Base-by-base conservation (phyloP, 495 filamentous ascomycete species). In the Tuber indicum region DNA sequence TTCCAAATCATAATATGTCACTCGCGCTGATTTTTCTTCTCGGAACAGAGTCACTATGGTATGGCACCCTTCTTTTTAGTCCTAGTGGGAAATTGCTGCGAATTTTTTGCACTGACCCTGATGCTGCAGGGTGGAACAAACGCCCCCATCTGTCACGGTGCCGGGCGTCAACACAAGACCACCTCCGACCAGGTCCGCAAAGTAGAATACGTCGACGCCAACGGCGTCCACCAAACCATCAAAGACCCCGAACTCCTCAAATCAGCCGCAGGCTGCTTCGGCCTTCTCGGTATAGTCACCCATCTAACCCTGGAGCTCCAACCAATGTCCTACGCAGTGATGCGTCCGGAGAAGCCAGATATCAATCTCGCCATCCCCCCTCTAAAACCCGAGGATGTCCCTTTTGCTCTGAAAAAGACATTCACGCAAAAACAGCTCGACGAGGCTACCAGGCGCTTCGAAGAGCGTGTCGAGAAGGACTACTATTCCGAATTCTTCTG, bases 251-350 rank as follows among this genome's bases (percentile, higher is more conserved):
- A 79, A 14, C 82, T 84, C 14, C 78, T 89, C 72, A 80, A 81
- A 62, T 87, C 87, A 42, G 88, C 87, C 1, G 86, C 86, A 44
- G 88, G 88, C 19, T 84, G 85, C 45, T 88, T 89, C 74, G 88
- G 88, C 16, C 84, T 89, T n/a, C 82, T 89, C 45, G 87, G 78
- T 75, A 82, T 89, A 62, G 84, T 89, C 17, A 89, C 88, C 1
- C 86, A 88, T 74, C 81, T 89, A 72, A 88, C 87, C n/a, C 84
- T 87, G 47, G 86, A 88, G 80, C 80, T 89, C 12, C 85, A 87
- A 43, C 83, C 84, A 23, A 88, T 89, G 87, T 84, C 83, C 10
- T 88, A 89, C 75, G 87, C 88, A 19, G 78, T 86, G 23, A 84
- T 88, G 75, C 75, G 82, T 42, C 88, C 88, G 14, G 43, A 76